Percentiles rank a stretch among this genome's conserved stretches.
Evolutionary conservation across 2,329 filamentous ascomycete species (phyloP).

Genomic region (Talaromyces sp.): DNA sequence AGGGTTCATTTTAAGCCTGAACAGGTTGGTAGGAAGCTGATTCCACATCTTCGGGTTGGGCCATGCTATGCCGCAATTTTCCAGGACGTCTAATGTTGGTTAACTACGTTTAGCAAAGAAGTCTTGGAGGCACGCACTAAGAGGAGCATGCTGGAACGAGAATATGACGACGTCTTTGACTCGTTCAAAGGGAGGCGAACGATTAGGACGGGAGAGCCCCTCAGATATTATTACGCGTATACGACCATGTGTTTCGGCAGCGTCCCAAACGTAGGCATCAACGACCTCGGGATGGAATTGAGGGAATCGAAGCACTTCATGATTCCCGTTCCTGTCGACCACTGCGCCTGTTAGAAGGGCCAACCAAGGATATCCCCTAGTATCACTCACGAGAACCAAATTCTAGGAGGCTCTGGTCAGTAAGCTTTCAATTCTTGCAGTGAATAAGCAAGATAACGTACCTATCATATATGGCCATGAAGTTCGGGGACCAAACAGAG

Average conservation of each 20-base stretch:
- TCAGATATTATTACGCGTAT: conserved; percentile 75
- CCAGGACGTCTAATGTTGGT: conserved; percentile 60
- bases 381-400: conserved; percentile 33
- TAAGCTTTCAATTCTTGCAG: background rate
- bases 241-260: conserved; percentile 66
- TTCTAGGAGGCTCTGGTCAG: conserved; percentile 24
- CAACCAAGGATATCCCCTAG: conserved; percentile 19
- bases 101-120: background rate
- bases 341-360: conserved; percentile 22
- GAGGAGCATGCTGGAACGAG: conserved; percentile 79
- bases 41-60: conserved; percentile 70
- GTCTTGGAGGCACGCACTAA: conserved; percentile 51
- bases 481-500: conserved; percentile 51
- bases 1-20: conserved; percentile 31
- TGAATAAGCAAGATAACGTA: conserved; percentile 29
- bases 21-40: conserved; percentile 40
- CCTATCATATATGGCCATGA: conserved; percentile 54
- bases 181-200: conserved; percentile 56
- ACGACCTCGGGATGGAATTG: conserved; percentile 66
- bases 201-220: conserved; percentile 56
- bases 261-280: conserved; percentile 66
- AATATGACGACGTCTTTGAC: conserved; percentile 72
- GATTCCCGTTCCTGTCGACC: conserved; percentile 55
- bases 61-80: conserved; percentile 72
- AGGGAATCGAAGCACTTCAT: conserved; percentile 66